Conservation (phyloP, 345 rosid genomes). For the Zanthoxylum bungeanum region DNA sequence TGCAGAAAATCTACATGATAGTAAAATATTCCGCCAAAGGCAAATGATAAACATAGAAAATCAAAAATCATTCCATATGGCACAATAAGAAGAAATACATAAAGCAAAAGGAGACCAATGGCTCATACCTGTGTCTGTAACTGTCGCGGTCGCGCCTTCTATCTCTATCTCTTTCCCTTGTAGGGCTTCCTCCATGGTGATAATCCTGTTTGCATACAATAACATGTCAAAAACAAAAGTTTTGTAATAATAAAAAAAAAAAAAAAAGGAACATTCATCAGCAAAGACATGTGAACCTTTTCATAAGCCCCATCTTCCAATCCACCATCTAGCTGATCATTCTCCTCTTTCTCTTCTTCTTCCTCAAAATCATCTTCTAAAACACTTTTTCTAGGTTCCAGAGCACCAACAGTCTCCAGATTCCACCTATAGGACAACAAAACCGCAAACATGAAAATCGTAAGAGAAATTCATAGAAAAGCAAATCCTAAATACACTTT, state of each 20-base stretch:
- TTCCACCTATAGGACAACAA: conserved; percentile 50
- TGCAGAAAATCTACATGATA: too few species aligned
- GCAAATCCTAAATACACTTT: neutral
- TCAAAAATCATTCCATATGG: neutral
- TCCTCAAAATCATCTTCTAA: conserved; percentile 97
- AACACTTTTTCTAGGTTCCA: conserved; percentile 87
- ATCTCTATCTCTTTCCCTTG: conserved; percentile 79
- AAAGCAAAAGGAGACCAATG: neutral
- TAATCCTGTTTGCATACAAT: conserved; percentile 48
- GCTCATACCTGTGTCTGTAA: conserved; percentile 64
- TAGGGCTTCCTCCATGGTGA: conserved; percentile 72
- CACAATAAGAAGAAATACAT: neutral
- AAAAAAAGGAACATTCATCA: neutral
- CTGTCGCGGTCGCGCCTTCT: conserved; percentile 66
- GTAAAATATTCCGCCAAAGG: neutral
- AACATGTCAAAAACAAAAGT: conserved; percentile 1
- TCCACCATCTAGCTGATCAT: conserved; percentile 52
- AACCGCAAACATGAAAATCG: neutral
- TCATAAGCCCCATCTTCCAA: conserved; percentile 55
- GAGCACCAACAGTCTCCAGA: conserved; percentile 61
- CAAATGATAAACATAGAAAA: neutral
- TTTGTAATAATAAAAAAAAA: neutral
- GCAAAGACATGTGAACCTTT: conserved; percentile 39
- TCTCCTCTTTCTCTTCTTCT: conserved; percentile 93
- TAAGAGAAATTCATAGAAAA: neutral